Conservation (phyloP, 1,284 basidiomycete genomes). For the Sporisorium sorghi region DNA sequence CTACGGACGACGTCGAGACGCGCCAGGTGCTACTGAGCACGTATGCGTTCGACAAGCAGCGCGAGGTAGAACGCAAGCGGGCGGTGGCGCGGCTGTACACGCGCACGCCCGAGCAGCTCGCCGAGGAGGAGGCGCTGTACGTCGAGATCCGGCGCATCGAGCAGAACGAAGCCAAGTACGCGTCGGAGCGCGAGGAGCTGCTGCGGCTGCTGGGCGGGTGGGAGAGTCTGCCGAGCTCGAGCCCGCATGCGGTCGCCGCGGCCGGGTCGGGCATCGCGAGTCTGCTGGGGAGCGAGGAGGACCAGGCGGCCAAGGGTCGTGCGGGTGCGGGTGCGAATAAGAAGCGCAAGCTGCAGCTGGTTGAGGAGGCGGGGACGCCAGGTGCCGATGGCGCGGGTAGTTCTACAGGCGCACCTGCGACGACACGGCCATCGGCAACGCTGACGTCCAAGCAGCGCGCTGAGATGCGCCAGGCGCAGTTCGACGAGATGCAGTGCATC, state of each 20-base stretch:
- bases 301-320: constrained; percentile 27
- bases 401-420: constrained; percentile 10
- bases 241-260: constrained; percentile 57
- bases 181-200: constrained; percentile 88
- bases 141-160: constrained; percentile 93
- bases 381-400: constrained; percentile 29
- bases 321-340: constrained; percentile 28
- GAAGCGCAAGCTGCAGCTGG: constrained; percentile 52
- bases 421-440: constrained; percentile 22
- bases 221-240: constrained; percentile 63
- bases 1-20: constrained; percentile 60
- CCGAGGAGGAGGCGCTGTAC: constrained; percentile 95
- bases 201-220: constrained; percentile 77
- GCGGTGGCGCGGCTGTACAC: constrained; percentile 87
- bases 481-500: constrained; percentile 65
- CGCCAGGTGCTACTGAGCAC: constrained; percentile 63
- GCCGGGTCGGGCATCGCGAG: constrained; percentile 62
- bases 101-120: constrained; percentile 86
- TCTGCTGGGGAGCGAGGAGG: constrained; percentile 30
- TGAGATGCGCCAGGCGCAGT: constrained; percentile 61
- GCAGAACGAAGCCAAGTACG: constrained; percentile 89
- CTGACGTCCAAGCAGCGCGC: constrained; percentile 55
- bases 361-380: constrained; percentile 30
- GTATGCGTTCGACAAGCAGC: constrained; percentile 75
- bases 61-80: constrained; percentile 88